Conservation (phyloP, 108 stramenopile genomes). For the Heterococcus sp. region DNA sequence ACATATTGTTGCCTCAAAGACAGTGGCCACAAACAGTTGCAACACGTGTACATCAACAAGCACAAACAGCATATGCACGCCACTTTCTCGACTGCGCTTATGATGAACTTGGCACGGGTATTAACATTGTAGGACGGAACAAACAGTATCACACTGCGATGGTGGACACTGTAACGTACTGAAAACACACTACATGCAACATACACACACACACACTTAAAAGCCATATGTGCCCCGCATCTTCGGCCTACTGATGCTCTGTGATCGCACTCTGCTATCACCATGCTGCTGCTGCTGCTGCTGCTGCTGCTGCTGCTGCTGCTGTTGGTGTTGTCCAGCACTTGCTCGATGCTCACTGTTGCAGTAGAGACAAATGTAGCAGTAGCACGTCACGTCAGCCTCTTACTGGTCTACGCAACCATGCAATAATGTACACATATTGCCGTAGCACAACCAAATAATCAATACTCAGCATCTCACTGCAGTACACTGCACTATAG, state of each 20-base stretch:
- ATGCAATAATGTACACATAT: background rate
- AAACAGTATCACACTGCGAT: no score
- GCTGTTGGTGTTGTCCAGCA: background rate
- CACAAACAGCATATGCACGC: no score
- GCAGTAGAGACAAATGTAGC: background rate
- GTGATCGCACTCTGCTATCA: background rate
- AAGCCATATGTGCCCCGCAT: background rate
- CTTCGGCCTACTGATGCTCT: background rate
- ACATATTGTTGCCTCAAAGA: no score
- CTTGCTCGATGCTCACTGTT: background rate
- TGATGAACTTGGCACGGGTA: no score
- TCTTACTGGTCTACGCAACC: background rate
- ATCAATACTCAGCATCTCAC: no score
- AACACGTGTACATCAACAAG: no score
- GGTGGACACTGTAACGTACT: no score
- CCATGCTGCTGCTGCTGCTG: background rate
- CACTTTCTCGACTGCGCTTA: no score
- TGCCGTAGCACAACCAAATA: background rate
- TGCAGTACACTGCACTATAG: no score
- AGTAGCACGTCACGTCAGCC: background rate
- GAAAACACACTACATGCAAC: no score
- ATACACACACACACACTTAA: background rate
- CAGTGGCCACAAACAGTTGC: no score
- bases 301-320: background rate
- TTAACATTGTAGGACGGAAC: no score